These are phyloP conservation scores for Myochromella boudieri DNA, from an alignment of 768 basidiomycete genomes.

Conservation along the genomic window DNA sequence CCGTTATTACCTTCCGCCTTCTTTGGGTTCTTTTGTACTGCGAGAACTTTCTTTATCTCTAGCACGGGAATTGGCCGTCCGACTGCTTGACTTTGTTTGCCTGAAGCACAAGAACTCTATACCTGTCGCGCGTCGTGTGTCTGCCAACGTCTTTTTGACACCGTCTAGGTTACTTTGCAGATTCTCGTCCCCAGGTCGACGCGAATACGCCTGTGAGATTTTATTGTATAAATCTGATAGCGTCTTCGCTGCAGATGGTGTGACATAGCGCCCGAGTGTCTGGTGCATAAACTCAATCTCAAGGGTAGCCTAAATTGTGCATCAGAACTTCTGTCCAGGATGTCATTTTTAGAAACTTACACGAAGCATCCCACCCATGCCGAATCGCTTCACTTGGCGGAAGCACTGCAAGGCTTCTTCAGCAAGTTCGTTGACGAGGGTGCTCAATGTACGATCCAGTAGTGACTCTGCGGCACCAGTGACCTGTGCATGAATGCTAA, in stretches of 20 bases:
- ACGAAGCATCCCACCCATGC: slow-evolving; percentile 98
- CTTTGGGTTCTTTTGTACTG: slow-evolving; percentile 20
- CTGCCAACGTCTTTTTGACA: slow-evolving; percentile 87
- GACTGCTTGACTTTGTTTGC: slow-evolving; percentile 52
- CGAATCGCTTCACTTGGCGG: slow-evolving; percentile 86
- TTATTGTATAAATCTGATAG: slow-evolving; percentile 92
- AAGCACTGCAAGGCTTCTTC: slow-evolving; percentile 84
- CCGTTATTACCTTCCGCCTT: slow-evolving; percentile 2
- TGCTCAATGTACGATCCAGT: slow-evolving; percentile 77
- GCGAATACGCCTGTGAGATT: slow-evolving; percentile 90
- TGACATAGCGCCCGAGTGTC: slow-evolving; percentile 87
- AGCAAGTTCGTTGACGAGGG: slow-evolving; percentile 81
- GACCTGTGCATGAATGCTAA: slow-evolving; percentile 90
- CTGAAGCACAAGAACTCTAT: slow-evolving; percentile 96
- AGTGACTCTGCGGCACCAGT: slow-evolving; percentile 76
- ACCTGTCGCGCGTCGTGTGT: slow-evolving; percentile 86
- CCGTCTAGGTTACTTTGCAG: slow-evolving; percentile 85
- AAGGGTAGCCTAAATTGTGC: slow-evolving; percentile 75
- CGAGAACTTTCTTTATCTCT: slow-evolving; percentile 19
- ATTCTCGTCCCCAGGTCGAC: slow-evolving; percentile 82
- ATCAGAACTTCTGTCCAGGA: slow-evolving; percentile 6
- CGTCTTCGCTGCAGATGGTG: slow-evolving; percentile 74
- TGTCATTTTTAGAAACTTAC: slow-evolving; percentile 48
- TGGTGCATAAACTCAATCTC: slow-evolving; percentile 99
- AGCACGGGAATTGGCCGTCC: slow-evolving; percentile 18